These are phyloP conservation scores for Miamiensis avidus DNA, from an alignment of 169 alveolate species.

Conservation along the genomic window DNA sequence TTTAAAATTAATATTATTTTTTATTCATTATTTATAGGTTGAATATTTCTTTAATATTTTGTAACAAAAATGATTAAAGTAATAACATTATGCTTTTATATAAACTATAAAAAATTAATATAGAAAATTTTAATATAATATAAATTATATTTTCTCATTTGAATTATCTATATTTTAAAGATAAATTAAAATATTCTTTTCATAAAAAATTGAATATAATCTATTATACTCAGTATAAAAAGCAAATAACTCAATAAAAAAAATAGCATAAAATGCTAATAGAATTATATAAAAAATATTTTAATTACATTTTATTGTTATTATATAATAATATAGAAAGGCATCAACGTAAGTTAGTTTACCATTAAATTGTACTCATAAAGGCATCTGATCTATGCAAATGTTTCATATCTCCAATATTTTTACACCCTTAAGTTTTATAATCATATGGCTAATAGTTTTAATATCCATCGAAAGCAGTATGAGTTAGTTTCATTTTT, in stretches of 20 bases:
- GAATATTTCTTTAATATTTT: constrained; percentile 50
- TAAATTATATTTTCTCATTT: background rate
- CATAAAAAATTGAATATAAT: too few species aligned
- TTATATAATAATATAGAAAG: too few species aligned
- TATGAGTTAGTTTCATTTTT: background rate
- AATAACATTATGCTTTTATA: background rate
- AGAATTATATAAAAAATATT: too few species aligned
- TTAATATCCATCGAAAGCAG: constrained; percentile 21
- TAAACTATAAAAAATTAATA: background rate
- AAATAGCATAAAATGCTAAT: too few species aligned
- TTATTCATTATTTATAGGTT: constrained; percentile 48
- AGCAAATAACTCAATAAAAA: too few species aligned
- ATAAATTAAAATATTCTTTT: too few species aligned
- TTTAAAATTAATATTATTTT: constrained; percentile 46
- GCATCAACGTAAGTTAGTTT: background rate
- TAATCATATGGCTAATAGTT: constrained; percentile 5
- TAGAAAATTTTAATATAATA: background rate
- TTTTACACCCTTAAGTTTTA: constrained; percentile 10
- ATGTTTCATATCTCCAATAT: constrained; percentile 17
- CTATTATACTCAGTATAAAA: too few species aligned
- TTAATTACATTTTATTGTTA: too few species aligned
- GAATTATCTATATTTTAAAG: too few species aligned
- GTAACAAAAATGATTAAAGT: constrained; percentile 4
- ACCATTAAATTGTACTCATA: constrained; percentile 17
- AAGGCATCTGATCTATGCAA: constrained; percentile 25